Evolutionary conservation across 73 alveolate genomes (phyloP).

Genomic region (Paramecium bursaria): DNA sequence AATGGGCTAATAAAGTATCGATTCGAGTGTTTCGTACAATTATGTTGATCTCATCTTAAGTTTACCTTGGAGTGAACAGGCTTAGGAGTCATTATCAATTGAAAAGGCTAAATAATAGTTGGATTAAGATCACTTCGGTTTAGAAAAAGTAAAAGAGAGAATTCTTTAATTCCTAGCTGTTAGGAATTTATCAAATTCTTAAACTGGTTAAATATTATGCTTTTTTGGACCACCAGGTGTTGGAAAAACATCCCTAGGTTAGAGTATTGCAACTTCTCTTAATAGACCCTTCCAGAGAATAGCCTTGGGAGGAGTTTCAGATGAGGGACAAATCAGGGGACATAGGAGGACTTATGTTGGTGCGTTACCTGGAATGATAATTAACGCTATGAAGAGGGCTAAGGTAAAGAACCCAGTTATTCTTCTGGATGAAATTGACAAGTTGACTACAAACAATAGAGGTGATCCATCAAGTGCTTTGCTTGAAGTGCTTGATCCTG

Average conservation of each 20-base stretch:
- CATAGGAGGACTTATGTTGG: constrained; percentile 97
- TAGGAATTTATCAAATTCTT: constrained; percentile 75
- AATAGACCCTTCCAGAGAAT: constrained; percentile 93
- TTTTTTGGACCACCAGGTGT: constrained; percentile 97
- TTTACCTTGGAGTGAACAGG: constrained; percentile 83
- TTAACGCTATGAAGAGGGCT: constrained; percentile 83
- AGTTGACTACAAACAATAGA: constrained; percentile 82
- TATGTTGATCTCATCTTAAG: constrained; percentile 80
- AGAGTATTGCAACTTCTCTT: constrained; percentile 89
- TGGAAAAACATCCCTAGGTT: constrained; percentile 96
- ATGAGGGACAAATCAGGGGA: constrained; percentile 97
- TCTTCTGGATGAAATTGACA: constrained; percentile 96
- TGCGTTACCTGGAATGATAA: constrained; percentile 92
- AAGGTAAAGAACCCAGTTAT: constrained; percentile 93
- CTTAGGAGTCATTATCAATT: constrained; percentile 76
- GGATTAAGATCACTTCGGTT: constrained; percentile 93
- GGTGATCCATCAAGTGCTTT: constrained; percentile 96
- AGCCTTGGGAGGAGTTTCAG: constrained; percentile 94
- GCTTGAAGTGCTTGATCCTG: constrained; percentile 95
- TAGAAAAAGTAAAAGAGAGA: constrained; percentile 91
- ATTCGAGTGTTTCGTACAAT: constrained; percentile 79
- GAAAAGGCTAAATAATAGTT: constrained; percentile 77
- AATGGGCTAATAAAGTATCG: constrained; percentile 75
- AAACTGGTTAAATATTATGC: constrained; percentile 89
- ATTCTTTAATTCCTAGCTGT: constrained; percentile 92